Evolutionary conservation across 129 eudicot genomes (phyloP).

Genomic region (Daucus carota): DH1_v3.0 NC_030384.2:37462501-37463000

Average conservation of each 20-base stretch:
- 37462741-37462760: background rate
- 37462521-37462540: slow-evolving; percentile 39
- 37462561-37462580: no score
- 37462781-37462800: background rate
- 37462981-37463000: background rate
- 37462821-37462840: background rate
- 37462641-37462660: no score
- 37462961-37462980: background rate
- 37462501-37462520: slow-evolving; percentile 42
- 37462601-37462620: no score
- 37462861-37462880: background rate
- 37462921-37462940: no score
- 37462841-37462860: background rate
- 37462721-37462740: background rate
- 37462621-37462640: no score
- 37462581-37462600: no score
- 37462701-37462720: background rate
- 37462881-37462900: background rate
- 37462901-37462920: no score
- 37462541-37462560: slow-evolving; percentile 41
- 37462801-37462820: background rate
- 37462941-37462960: background rate
- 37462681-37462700: background rate
- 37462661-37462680: background rate
- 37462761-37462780: background rate